Base-by-base conservation (phyloP, 2,329 filamentous ascomycete genomes). In the Xylariaceae sp. region DNA sequence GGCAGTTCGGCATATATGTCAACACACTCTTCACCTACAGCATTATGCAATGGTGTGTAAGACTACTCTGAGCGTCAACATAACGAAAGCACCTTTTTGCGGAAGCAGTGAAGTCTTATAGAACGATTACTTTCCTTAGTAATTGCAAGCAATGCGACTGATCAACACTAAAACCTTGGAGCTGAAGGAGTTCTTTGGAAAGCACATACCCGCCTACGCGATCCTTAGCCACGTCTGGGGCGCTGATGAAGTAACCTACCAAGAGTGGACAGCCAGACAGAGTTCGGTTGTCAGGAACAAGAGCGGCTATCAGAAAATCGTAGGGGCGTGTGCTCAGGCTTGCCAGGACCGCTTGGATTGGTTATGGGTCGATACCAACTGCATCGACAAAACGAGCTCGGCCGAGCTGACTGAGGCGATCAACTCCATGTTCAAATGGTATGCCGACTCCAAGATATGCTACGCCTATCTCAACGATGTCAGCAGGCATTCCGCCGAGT, bases 341-440 rank as follows among this genome's bases (percentile, higher is more conserved):
- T 9, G 30, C n/a, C 35, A 40, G 18, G 48, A 50, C 30, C 35
- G 40, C 27, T 19, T 38, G 5, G 11, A 7, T 11, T 51, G 44
- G 6, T 5, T 33, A n/a, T 51, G 48, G 44, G 31, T 51, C 11
- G 48, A 51, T 27, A 51, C 48, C n/a, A 47, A 42, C 31, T 51
- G 48, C 43, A 51, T 51, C 18, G 48, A 51, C 33, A 47, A 51
- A 38, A 17, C 17, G 1, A 47, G 22, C 31, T 5, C 31, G 4
- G 44, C 32, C 2, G 44, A 47, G 36, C 27, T 51, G 1, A 32
- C 15, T 6, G 48, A 51, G 12, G 44, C 48, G 11, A 51, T 51
- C 6, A 46, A 43, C 14, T 51, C 44, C 15, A 51, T 51, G 48
- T 51, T 42, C 31, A 44, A 42, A 11, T 47, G 48, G 48, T 51